These are phyloP conservation scores for Oryza nivara DNA, from an alignment of 176 grass and related monocot species.

Conservation along the genomic window DNA sequence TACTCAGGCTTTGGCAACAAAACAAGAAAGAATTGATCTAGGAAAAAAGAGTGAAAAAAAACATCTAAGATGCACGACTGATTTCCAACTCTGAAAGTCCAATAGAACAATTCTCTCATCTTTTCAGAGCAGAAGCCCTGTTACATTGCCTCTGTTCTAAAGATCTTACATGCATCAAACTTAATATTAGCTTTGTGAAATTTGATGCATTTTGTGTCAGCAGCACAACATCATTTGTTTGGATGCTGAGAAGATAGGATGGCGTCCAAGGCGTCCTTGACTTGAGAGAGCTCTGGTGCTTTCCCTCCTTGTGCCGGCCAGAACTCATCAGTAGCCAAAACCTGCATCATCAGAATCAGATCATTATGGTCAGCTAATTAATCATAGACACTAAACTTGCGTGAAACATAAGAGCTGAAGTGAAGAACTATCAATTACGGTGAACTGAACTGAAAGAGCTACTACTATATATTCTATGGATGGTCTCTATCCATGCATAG, in stretches of 20 bases:
- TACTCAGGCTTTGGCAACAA: not conserved
- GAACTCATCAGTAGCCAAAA: conserved; percentile 92
- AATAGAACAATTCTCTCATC: conserved; percentile 4
- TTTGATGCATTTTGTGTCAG: conserved; percentile 14
- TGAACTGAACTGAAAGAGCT: too few species aligned
- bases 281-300: conserved; percentile 83
- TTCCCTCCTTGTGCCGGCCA: conserved; percentile 91
- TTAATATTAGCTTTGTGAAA: conserved; percentile 9
- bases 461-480: too few species aligned
- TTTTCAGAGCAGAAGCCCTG: conserved; percentile 23
- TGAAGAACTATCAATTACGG: too few species aligned
- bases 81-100: conserved; percentile 8
- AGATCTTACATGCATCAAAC: not conserved
- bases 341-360: conserved; percentile 38
- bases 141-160: conserved; percentile 15
- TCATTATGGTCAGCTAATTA: not conserved
- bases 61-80: not conserved
- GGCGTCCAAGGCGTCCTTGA: conserved; percentile 82
- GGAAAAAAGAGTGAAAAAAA: conserved; percentile 21
- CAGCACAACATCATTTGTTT: conserved; percentile 19
- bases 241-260: conserved; percentile 68
- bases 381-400: not conserved
- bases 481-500: too few species aligned
- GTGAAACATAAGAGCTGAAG: too few species aligned
- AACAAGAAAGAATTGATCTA: conserved; percentile 39